These are phyloP conservation scores for Corymbia calophylla DNA, from an alignment of 441 rosid genomes.

Conservation along the genomic window DNA sequence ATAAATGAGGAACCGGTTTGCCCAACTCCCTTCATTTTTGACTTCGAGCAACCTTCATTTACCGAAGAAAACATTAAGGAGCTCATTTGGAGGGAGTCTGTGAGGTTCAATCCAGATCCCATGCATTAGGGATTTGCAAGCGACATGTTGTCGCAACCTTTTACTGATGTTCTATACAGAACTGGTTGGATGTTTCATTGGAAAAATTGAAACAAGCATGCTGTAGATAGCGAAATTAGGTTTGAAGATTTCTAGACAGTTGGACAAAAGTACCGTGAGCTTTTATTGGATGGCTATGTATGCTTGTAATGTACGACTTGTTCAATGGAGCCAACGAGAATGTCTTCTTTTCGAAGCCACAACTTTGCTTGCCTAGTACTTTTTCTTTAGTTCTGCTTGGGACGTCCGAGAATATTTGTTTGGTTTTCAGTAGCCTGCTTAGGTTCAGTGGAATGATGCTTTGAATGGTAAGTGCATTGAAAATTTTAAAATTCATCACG, in stretches of 20 bases:
- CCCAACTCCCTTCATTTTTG: constrained; percentile 2
- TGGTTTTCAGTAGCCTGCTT: background rate
- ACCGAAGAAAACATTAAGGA: constrained; percentile 15
- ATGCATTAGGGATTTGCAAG: background rate
- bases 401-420: background rate
- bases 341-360: background rate
- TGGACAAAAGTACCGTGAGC: background rate
- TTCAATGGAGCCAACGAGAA: background rate
- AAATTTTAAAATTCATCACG: no score
- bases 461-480: no score
- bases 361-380: background rate
- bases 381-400: background rate
- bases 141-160: background rate
- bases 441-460: background rate
- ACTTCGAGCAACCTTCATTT: constrained; percentile 14
- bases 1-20: constrained; percentile 16
- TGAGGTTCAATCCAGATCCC: constrained; percentile 8
- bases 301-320: background rate
- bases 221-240: background rate
- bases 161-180: background rate
- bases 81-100: constrained; percentile 13
- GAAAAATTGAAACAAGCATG: background rate
- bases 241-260: background rate
- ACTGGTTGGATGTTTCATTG: background rate
- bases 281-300: background rate